These are phyloP conservation scores for Phylloporus arenicola DNA, from an alignment of 768 basidiomycete species.

Conservation along the genomic window DNA sequence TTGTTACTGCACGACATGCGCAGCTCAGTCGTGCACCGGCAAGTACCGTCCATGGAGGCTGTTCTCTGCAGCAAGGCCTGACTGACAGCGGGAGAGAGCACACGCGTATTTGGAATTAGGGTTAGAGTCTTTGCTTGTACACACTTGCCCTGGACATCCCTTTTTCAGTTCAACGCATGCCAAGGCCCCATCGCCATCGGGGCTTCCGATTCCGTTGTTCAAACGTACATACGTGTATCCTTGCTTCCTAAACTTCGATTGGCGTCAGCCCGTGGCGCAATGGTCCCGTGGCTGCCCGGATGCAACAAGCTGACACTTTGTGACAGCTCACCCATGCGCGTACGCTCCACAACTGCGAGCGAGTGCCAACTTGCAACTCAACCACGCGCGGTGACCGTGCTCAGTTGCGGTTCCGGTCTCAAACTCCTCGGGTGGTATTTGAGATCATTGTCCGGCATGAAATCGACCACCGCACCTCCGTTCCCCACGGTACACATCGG, in stretches of 20 bases:
- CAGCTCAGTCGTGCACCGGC: constrained; percentile 9
- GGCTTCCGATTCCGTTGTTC: constrained; percentile 26
- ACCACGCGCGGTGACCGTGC: not conserved
- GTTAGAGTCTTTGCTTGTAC: not conserved
- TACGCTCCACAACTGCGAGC: not conserved
- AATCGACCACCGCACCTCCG: not conserved
- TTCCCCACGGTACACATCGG: constrained; percentile 4
- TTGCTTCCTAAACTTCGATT: constrained; percentile 18
- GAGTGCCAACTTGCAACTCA: not conserved
- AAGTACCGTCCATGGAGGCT: constrained; percentile 18
- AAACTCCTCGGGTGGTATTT: not conserved
- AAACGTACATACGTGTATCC: constrained; percentile 1
- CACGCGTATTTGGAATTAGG: constrained; percentile 16
- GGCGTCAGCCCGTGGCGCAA: too few relatives aligned
- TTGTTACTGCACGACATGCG: constrained; percentile 15
- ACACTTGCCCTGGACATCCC: constrained; percentile 12
- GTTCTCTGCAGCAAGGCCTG: constrained; percentile 11
- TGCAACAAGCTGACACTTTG: not conserved
- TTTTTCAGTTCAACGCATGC: constrained; percentile 18
- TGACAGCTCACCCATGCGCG: not conserved
- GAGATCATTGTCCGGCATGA: not conserved
- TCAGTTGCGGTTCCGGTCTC: constrained; percentile 3
- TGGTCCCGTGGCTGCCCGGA: not conserved
- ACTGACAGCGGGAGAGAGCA: constrained; percentile 8
- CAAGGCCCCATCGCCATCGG: constrained; percentile 25